phyloP scores from a whole-genome alignment of 2,329 filamentous ascomycete species.

The Diaporthe sp. region DNA sequence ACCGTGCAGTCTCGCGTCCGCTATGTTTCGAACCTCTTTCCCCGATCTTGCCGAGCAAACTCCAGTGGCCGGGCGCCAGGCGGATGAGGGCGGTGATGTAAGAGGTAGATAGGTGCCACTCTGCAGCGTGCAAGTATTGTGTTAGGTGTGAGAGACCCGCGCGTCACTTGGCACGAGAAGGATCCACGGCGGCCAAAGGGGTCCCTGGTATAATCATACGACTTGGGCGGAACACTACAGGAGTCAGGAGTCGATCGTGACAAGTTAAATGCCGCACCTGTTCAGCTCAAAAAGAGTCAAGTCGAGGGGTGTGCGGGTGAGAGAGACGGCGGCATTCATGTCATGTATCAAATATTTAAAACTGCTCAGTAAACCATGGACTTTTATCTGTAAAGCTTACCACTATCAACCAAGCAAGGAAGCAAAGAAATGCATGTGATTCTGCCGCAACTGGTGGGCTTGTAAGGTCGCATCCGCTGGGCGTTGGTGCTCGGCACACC shows the following conservation, averaged over 20 bases:
- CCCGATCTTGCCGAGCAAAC: slow-evolving; percentile 26
- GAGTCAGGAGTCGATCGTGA: slow-evolving; percentile 19
- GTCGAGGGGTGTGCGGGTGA: neutral
- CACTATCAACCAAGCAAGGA: neutral
- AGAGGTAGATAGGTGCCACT: slow-evolving; percentile 7
- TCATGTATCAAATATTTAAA: neutral
- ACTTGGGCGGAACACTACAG: slow-evolving; percentile 7
- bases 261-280: slow-evolving; percentile 23
- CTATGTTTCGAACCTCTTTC: slow-evolving; percentile 5
- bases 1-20: neutral
- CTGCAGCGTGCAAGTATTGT: neutral
- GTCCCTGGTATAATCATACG: slow-evolving; percentile 18
- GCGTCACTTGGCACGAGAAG: slow-evolving; percentile 24
- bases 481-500: neutral
- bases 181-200: slow-evolving; percentile 23
- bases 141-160: slow-evolving; percentile 17
- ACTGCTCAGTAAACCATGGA: neutral
- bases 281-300: neutral
- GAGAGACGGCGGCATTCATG: neutral
- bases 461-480: neutral
- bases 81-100: neutral
- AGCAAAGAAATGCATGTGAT: slow-evolving; percentile 29
- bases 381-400: slow-evolving; percentile 7
- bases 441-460: neutral
- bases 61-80: slow-evolving; percentile 11